A percentile compares a stretch with the other conserved stretches of the same genome.
Evolutionary conservation across 2,329 filamentous ascomycete species (phyloP).

Genomic region (Mollisiaceae sp.): DNA sequence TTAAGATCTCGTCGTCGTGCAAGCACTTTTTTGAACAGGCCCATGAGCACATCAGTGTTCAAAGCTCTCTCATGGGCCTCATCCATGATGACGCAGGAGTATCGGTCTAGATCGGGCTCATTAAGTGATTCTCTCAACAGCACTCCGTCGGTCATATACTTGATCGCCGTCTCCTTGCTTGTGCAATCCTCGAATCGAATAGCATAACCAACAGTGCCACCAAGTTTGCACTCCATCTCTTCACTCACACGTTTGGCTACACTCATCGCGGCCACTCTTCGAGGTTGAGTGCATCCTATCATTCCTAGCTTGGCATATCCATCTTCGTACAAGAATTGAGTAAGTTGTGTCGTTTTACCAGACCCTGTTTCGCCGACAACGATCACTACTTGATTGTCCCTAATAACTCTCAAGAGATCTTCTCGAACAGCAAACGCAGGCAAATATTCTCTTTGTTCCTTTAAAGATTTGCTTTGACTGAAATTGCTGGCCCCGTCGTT

Average conservation of each 20-base stretch:
- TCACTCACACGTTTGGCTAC: slow-evolving; percentile 97
- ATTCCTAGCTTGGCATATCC: slow-evolving; percentile 87
- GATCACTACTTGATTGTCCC: slow-evolving; percentile 96
- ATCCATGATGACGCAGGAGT: slow-evolving; percentile 99
- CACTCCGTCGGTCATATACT: slow-evolving; percentile 99
- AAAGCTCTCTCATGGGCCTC: slow-evolving; percentile 96
- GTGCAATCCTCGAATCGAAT: slow-evolving; percentile 99
- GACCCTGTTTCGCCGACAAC: slow-evolving; percentile 97
- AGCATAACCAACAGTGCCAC: slow-evolving; percentile 88
- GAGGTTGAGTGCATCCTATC: slow-evolving; percentile 95
- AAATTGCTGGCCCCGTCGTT: slow-evolving; percentile 87
- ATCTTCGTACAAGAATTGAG: slow-evolving; percentile 94
- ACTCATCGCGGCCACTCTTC: slow-evolving; percentile 97
- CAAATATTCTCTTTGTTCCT: slow-evolving; percentile 90
- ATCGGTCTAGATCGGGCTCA: slow-evolving; percentile 90
- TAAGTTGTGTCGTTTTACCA: slow-evolving; percentile 96
- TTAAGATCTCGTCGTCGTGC: slow-evolving; percentile 89
- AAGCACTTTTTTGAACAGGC: slow-evolving; percentile 95
- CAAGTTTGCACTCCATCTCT: slow-evolving; percentile 94
- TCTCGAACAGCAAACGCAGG: slow-evolving; percentile 97
- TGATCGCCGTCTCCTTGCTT: slow-evolving; percentile 92
- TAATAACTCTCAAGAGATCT: slow-evolving; percentile 86
- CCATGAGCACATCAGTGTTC: slow-evolving; percentile 97
- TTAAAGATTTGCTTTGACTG: slow-evolving; percentile 87
- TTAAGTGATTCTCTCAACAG: slow-evolving; percentile 90